Evolutionary conservation across 805 yeast species (phyloP).

Genomic region (Lipomyces anomalus): DNA sequence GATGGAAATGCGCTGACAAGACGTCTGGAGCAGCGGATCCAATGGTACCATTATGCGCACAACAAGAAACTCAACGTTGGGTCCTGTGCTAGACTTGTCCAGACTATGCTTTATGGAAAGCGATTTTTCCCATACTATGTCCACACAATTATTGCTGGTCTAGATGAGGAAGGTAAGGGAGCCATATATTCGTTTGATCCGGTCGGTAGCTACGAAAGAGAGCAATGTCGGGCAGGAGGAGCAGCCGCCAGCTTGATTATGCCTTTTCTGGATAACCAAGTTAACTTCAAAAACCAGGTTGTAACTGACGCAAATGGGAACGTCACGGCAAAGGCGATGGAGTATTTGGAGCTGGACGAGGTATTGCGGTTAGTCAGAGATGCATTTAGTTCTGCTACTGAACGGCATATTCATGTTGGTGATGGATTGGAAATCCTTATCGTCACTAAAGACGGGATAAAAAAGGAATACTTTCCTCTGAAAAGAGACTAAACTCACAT

Average conservation of each 20-base stretch:
- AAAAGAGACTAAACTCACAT: conserved; percentile 62
- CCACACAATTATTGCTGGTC: conserved; percentile 88
- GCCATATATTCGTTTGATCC: conserved; percentile 96
- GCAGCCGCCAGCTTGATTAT: conserved; percentile 93
- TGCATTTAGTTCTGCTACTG: conserved; percentile 94
- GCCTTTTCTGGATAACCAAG: conserved; percentile 98
- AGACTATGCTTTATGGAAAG: conserved; percentile 84
- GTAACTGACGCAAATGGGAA: conserved; percentile 72
- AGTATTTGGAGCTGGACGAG: conserved; percentile 68
- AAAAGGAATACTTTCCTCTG: conserved; percentile 74
- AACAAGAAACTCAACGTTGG: conserved; percentile 61
- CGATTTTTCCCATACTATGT: conserved; percentile 96
- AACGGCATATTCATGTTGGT: conserved; percentile 97
- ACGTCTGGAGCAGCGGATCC: conserved; percentile 54
- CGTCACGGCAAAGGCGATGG: conserved; percentile 43
- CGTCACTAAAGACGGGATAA: conserved; percentile 89
- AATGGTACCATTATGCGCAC: conserved; percentile 90
- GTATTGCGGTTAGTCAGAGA: conserved; percentile 84
- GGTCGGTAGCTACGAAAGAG: conserved; percentile 95
- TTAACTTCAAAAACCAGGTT: conserved; percentile 87
- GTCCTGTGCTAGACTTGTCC: conserved; percentile 85
- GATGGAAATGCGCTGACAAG: conserved; percentile 84
- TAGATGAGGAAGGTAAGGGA: conserved; percentile 87
- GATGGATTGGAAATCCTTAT: conserved; percentile 89
- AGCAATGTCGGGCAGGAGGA: conserved; percentile 96